phyloP scores from a whole-genome alignment of 345 rosid species.

The Eucalyptus paniculata region DNA sequence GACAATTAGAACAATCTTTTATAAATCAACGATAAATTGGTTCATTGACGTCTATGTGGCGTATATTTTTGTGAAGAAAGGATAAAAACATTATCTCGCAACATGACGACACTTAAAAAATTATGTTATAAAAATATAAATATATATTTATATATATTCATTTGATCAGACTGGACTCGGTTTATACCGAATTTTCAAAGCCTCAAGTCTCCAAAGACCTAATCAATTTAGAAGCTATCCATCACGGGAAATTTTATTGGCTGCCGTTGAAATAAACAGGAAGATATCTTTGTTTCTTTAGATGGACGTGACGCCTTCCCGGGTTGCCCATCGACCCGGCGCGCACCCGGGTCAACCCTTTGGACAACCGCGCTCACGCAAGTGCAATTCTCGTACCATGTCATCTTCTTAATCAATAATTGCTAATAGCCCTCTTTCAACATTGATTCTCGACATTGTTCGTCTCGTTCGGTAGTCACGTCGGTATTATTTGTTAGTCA shows the following conservation, averaged over 20 bases:
- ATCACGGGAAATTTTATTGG: neutral
- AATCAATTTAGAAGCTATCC: neutral
- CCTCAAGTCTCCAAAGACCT: neutral
- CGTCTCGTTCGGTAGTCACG: neutral
- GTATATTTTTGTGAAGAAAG: neutral
- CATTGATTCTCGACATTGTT: neutral
- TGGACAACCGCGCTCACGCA: neutral
- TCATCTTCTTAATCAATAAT: neutral
- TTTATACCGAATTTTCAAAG: neutral
- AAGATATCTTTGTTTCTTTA: neutral
- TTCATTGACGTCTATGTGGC: neutral
- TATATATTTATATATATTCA: neutral
- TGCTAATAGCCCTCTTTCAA: neutral
- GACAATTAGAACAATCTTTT: neutral
- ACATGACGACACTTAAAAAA: neutral
- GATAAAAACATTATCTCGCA: neutral
- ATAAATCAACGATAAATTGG: neutral
- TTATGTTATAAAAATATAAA: no score
- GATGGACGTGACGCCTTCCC: neutral
- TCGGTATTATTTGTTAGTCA: neutral
- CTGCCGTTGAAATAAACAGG: neutral
- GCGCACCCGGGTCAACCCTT: neutral
- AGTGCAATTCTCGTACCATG: neutral
- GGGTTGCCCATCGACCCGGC: neutral
- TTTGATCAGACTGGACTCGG: neutral